Evolutionary conservation across 1,284 basidiomycete genomes (phyloP).

Genomic region (Ustilago xerochloae): DNA sequence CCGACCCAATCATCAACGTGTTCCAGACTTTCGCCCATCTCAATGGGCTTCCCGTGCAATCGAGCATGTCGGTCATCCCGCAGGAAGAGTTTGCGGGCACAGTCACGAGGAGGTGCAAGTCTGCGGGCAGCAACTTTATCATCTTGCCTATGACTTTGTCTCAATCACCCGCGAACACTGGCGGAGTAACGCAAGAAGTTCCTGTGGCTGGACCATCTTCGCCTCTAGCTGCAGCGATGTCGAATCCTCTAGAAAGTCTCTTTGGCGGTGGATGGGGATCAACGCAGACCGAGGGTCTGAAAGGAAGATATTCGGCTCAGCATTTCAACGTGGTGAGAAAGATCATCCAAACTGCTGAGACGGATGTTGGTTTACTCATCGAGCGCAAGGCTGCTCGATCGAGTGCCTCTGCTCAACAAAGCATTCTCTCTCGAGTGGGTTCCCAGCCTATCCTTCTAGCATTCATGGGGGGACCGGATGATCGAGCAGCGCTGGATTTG

Average conservation of each 20-base stretch:
- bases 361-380: constrained; percentile 79
- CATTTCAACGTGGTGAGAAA: constrained; percentile 78
- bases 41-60: constrained; percentile 76
- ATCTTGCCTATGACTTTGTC: constrained; percentile 80
- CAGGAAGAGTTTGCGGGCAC: constrained; percentile 78
- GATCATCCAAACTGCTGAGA: constrained; percentile 75
- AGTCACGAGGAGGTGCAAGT: constrained; percentile 76
- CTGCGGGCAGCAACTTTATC: constrained; percentile 78
- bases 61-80: constrained; percentile 76
- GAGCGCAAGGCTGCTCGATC: constrained; percentile 73
- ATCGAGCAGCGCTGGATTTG: constrained; percentile 78
- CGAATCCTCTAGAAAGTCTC: constrained; percentile 55
- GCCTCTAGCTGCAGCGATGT: constrained; percentile 39
- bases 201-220: constrained; percentile 22
- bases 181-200: constrained; percentile 5
- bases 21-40: constrained; percentile 84
- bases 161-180: constrained; percentile 3
- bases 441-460: constrained; percentile 78
- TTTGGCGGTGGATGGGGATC: constrained; percentile 50
- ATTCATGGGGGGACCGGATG: constrained; percentile 92
- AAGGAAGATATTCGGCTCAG: constrained; percentile 66
- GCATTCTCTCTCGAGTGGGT: constrained; percentile 43
- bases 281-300: constrained; percentile 10
- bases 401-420: neutral
- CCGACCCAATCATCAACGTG: constrained; percentile 83